A percentile compares a stretch with the other conserved stretches of the same genome.
These are phyloP conservation scores for Metschnikowia similis DNA, from an alignment of 805 yeast genomes.

Conservation along the genomic window DNA sequence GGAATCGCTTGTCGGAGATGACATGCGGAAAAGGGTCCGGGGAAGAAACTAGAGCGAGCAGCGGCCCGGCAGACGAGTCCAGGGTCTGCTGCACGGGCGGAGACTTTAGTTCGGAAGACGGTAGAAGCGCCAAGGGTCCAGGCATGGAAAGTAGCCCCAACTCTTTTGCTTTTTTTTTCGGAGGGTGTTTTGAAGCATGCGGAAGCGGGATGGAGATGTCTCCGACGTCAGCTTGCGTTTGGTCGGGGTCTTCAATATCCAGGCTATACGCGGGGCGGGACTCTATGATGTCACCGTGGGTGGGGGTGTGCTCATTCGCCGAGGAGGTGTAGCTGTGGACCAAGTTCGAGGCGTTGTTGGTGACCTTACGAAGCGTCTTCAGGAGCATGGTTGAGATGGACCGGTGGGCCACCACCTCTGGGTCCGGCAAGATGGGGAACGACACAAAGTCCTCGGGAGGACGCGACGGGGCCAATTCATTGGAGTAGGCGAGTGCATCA, in stretches of 20 bases:
- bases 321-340: constrained; percentile 22
- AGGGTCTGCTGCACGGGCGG: background rate
- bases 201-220: background rate
- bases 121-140: background rate
- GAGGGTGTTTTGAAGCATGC: background rate
- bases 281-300: constrained; percentile 6
- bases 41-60: background rate
- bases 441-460: constrained; percentile 32
- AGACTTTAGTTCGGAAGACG: background rate
- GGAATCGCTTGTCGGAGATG: constrained; percentile 31
- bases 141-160: background rate
- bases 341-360: constrained; percentile 38
- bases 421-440: constrained; percentile 43
- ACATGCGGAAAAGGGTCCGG: constrained; percentile 21
- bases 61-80: background rate
- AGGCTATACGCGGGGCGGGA: constrained; percentile 6
- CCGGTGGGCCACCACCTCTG: constrained; percentile 30
- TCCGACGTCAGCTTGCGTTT: background rate
- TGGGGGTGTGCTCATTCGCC: background rate
- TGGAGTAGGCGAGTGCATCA: constrained; percentile 3
- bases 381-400: constrained; percentile 33
- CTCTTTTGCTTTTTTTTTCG: background rate
- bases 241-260: background rate
- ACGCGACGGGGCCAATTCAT: background rate
- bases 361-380: constrained; percentile 38